These are phyloP conservation scores for Diddensiella santjacobensis DNA, from an alignment of 805 yeast species.

Conservation along the genomic window DNA sequence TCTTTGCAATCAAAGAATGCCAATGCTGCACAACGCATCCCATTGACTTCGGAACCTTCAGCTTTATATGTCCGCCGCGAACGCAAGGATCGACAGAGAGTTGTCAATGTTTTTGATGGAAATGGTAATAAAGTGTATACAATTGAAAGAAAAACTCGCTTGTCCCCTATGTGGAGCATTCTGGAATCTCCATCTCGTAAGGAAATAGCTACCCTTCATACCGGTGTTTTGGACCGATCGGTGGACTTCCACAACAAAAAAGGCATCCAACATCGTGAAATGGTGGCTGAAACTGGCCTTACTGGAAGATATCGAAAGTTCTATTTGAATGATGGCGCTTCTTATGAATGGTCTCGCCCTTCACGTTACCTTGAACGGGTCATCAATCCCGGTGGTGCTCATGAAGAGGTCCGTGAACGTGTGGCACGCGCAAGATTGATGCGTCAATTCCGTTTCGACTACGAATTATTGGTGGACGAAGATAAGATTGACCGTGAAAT, in stretches of 20 bases:
- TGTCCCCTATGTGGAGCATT: conserved; percentile 52
- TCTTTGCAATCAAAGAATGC: conserved; percentile 6
- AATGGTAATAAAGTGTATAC: conserved; percentile 46
- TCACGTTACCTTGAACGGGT: conserved; percentile 50
- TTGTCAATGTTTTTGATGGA: conserved; percentile 48
- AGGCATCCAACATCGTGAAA: conserved; percentile 44
- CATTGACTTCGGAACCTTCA: conserved; percentile 27
- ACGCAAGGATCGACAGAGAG: conserved; percentile 42
- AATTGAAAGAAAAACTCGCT: conserved; percentile 48
- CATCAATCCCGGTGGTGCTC: conserved; percentile 53
- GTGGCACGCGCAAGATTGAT: conserved; percentile 53
- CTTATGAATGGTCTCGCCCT: conserved; percentile 54
- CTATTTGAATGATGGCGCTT: conserved; percentile 49
- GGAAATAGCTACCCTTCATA: conserved; percentile 49
- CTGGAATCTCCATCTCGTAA: conserved; percentile 41
- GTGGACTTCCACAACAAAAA: conserved; percentile 48
- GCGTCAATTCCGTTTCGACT: conserved; percentile 59
- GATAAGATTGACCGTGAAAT: conserved; percentile 45
- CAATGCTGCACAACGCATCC: conserved; percentile 8
- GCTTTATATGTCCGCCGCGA: conserved; percentile 49
- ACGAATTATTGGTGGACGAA: conserved; percentile 52
- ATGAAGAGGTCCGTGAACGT: conserved; percentile 50
- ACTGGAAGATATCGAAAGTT: conserved; percentile 45
- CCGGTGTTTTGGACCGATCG: conserved; percentile 44
- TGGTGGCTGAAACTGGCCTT: conserved; percentile 38